Percentiles rank a stretch among this genome's conserved stretches.
phyloP scores from a whole-genome alignment of 1,284 basidiomycete genomes.

The Schizophyllum commune region DNA sequence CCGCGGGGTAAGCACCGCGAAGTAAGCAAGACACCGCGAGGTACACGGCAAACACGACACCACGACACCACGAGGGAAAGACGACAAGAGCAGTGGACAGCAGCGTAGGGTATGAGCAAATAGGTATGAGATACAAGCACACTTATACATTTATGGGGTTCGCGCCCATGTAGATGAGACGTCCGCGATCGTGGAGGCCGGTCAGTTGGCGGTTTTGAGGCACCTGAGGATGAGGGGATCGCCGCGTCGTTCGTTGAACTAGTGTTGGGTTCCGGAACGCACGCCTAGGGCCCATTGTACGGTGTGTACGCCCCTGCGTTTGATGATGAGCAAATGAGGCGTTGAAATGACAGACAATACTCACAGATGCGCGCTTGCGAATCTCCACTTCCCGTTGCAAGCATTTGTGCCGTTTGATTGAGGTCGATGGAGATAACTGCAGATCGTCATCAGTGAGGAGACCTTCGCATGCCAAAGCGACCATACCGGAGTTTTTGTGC shows the following conservation, averaged over 20 bases:
- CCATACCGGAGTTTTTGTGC: constrained; percentile 66
- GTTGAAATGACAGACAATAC: constrained; percentile 11
- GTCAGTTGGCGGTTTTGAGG: not conserved
- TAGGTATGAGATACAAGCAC: not conserved
- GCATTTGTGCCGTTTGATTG: constrained; percentile 53
- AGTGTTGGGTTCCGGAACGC: not conserved
- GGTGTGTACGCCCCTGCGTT: not conserved
- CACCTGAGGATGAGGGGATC: not conserved
- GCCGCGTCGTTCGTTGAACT: not conserved
- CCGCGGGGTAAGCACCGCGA: not conserved
- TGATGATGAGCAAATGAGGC: not conserved
- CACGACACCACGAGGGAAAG: not conserved
- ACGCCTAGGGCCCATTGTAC: not conserved
- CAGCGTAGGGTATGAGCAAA: not conserved
- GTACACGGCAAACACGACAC: not conserved
- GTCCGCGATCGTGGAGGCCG: not conserved
- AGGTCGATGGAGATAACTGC: constrained; percentile 76
- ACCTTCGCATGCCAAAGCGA: not conserved
- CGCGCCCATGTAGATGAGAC: not conserved
- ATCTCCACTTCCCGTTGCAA: constrained; percentile 75
- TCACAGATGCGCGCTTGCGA: constrained; percentile 67
- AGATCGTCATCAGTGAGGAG: not conserved
- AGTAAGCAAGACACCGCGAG: not conserved
- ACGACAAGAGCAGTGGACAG: not conserved
- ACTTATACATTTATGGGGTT: not conserved